phyloP scores from a whole-genome alignment of 2,329 filamentous ascomycete species.

The Sporothrix luriei region DNA sequence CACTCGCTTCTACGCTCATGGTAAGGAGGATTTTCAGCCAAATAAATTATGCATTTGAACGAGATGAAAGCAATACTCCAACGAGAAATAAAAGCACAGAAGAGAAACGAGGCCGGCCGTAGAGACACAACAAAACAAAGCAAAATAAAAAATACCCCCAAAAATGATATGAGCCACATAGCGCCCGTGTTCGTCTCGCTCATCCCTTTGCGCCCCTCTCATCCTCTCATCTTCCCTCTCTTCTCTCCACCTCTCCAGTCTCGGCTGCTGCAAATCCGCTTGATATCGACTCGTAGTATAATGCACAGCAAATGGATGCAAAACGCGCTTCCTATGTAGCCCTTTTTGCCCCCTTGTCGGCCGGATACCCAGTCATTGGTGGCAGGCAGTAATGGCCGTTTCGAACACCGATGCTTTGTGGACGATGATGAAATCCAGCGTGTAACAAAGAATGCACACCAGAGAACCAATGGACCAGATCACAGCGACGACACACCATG shows the following conservation, averaged over 20 bases:
- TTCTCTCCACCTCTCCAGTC: not conserved
- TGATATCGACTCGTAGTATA: conserved; percentile 18
- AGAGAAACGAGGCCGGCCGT: not conserved
- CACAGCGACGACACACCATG: conserved; percentile 6
- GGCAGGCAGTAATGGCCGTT: not conserved
- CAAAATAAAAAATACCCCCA: conserved; percentile 22
- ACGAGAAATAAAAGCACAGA: conserved; percentile 18
- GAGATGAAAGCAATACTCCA: conserved; percentile 26
- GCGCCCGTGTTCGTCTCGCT: not conserved
- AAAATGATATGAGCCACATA: conserved; percentile 11
- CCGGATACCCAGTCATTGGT: not conserved
- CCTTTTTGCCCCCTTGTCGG: not conserved
- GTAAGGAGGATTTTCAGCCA: not conserved
- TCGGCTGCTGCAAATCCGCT: not conserved
- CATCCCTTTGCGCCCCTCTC: not conserved
- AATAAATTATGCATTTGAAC: conserved; percentile 18
- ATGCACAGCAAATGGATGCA: conserved; percentile 14
- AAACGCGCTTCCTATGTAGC: not conserved
- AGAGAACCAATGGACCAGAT: not conserved
- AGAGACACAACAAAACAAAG: not conserved
- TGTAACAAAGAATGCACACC: conserved; percentile 1
- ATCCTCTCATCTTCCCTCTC: not conserved
- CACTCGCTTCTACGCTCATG: not conserved
- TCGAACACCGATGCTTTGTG: conserved; percentile 23
- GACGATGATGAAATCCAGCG: not conserved